These are phyloP conservation scores for Serendipita vermifera DNA, from an alignment of 768 basidiomycete species.

Conservation along the genomic window DNA sequence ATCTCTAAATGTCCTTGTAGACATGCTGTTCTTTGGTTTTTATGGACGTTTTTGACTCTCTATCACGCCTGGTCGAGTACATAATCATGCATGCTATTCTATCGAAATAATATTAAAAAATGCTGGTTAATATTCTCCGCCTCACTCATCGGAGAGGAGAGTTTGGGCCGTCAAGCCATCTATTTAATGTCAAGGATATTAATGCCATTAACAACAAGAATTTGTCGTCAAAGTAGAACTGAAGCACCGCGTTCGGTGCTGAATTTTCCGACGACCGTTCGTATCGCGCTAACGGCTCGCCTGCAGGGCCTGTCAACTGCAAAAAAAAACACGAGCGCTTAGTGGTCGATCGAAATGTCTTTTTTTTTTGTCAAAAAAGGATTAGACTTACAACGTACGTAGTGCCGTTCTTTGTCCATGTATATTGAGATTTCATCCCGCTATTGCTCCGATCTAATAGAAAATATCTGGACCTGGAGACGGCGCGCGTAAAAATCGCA, in stretches of 20 bases:
- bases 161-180: slow-evolving; percentile 1
- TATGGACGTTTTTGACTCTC: not conserved
- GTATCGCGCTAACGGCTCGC: not conserved
- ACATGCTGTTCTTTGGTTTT: not conserved
- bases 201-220: not conserved
- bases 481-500: too few relatives aligned
- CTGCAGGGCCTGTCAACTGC: not conserved
- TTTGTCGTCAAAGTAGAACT: not conserved
- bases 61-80: not conserved
- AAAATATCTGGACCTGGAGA: not conserved
- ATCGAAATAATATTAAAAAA: too few relatives aligned
- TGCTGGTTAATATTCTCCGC: not conserved
- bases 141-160: not conserved
- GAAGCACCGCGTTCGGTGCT: not conserved
- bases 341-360: too few relatives aligned
- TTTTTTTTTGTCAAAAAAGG: too few relatives aligned
- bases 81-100: too few relatives aligned
- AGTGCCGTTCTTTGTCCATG: not conserved
- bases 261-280: not conserved
- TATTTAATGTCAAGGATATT: not conserved
- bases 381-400: not conserved
- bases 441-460: not conserved
- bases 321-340: not conserved
- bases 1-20: too few relatives aligned
- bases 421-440: not conserved